Evolutionary conservation across 2,329 filamentous ascomycete species (phyloP).

Genomic region (Ophiosphaerella herpotricha): DNA sequence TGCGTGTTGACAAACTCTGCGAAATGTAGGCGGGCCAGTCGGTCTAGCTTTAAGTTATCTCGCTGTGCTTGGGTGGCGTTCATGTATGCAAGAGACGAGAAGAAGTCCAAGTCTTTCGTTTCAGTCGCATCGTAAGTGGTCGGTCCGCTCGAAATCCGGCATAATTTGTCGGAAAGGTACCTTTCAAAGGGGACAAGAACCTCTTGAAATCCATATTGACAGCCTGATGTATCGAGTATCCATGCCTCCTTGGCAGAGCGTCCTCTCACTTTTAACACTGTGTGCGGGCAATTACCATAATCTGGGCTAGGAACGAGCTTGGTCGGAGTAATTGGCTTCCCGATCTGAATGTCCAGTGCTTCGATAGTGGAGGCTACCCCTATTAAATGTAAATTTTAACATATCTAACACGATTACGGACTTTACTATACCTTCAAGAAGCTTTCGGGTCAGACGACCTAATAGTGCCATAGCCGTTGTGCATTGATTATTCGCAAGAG

Average conservation of each 20-base stretch:
- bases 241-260: constrained; percentile 3
- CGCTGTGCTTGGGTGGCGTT: constrained; percentile 8
- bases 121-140: constrained; percentile 8
- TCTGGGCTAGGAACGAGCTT: constrained; percentile 8
- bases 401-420: not conserved
- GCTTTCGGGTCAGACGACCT: constrained; percentile 7
- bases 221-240: constrained; percentile 7
- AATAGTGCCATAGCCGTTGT: constrained; percentile 8
- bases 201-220: constrained; percentile 8
- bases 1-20: constrained; percentile 7
- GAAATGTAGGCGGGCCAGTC: constrained; percentile 9
- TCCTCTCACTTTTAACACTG: constrained; percentile 6
- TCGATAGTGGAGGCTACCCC: constrained; percentile 8
- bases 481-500: constrained; percentile 8
- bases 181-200: constrained; percentile 8
- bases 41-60: constrained; percentile 3
- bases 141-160: not conserved
- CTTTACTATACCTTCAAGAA: constrained; percentile 4
- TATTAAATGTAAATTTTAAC: constrained; percentile 3
- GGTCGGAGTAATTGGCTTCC: constrained; percentile 5
- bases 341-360: constrained; percentile 6
- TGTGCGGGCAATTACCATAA: constrained; percentile 1
- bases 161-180: constrained; percentile 7
- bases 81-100: constrained; percentile 5
- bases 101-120: constrained; percentile 13